Evolutionary conservation across 371 early-diverging fungal species (phyloP), one percentile per base, ranked within the genome.

Genomic region (Dichotomocladium elegans): DNA sequence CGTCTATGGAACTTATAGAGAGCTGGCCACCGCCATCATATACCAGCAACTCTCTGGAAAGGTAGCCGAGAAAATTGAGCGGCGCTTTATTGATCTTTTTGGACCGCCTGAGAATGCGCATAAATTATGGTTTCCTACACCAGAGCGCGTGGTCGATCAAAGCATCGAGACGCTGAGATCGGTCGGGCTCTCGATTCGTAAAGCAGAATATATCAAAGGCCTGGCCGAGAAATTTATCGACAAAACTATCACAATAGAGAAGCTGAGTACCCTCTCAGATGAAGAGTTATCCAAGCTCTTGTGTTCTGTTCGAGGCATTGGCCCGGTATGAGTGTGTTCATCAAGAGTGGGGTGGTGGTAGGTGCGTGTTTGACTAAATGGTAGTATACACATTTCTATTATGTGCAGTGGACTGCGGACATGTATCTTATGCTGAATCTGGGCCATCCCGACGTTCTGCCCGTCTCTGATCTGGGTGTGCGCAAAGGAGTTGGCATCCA

Each of bases 351-450:
- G n/a, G n/a, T n/a, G n/a, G n/a, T n/a, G n/a, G n/a, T n/a, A n/a
- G n/a, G n/a, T n/a, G n/a, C n/a, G n/a, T n/a, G n/a, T 14, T 22
- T 28, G 28, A 3, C 28, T 27, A n/a, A 24, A 1, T 25, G 17
- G 7, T 22, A 22, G 21, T 17, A 26, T 7, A 14, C 17, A 14
- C 19, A 28, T n/a, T 21, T 43, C 24, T n/a, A 5, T 33, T 2
- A 22, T 29, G 8, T 43, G 6, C 51, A 72, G 75, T 82, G 82
- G 82, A 79, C 80, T 0, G 79, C 79, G 11, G 74, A 82, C 47
- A 85, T 85, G 76, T 70, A 67, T 41, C 53, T 74, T 41, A 78
- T 85, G 68, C 77, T 81, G 52, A 60, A 79, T 51, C 52, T 85
- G 7, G 63, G 70, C 11, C 79, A 79, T 53, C 77, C 81, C 0